Evolutionary conservation across 225 moss, liverwort and hornwort species (phyloP), one percentile per base, ranked within the genome.

Genomic region (Physcomitrellopsis africana): DNA sequence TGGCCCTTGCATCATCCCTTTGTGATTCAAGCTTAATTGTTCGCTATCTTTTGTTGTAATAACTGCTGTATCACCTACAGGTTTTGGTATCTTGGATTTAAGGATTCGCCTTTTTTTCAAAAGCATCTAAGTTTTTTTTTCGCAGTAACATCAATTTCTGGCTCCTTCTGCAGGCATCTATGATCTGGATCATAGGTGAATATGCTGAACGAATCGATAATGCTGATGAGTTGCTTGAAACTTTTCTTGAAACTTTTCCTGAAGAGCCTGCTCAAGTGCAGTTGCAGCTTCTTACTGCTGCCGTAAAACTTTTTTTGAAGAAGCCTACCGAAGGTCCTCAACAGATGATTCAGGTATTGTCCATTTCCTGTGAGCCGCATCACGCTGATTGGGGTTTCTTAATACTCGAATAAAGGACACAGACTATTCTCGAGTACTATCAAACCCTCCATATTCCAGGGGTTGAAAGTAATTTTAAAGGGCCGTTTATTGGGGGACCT

Each of bases 141-240:
- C 23, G 16, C 27, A 73, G 54, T 24, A 47, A 57, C 19, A 32
- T 43, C 57, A 43, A 17, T 64, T 20, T 41, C 64, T 24, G 49
- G 44, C 18, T 54, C 24, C 51, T 27, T 55, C 23, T 63, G 70
- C 86, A 96, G 96, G 96, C 96, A 67, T 97, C 96, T 16, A 94
- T 97, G 96, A 97, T 97, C 52, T 97, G 96, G 96, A 94, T 97
- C 51, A 97, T 97, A 51, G 96, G 96, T 51, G 96, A 97, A 78
- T 97, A 97, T 85, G 96, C 96, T 2, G 96, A 97, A 86, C 94
- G 96, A 23, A 97, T 97, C 48, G 96, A 97, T 79, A 97, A 97
- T 77, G 96, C 96, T 3, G 92, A 97, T 86, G 96, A 97, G 83
- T 77, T 97, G n/a, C 86, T 97, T 53, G 96, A 97, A 72, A 94